A percentile compares a stretch with the other conserved stretches of the same genome.
These are phyloP conservation scores for Beauveria rudraprayagi DNA, from an alignment of 2,329 filamentous ascomycete genomes.

Conservation along the genomic window DNA sequence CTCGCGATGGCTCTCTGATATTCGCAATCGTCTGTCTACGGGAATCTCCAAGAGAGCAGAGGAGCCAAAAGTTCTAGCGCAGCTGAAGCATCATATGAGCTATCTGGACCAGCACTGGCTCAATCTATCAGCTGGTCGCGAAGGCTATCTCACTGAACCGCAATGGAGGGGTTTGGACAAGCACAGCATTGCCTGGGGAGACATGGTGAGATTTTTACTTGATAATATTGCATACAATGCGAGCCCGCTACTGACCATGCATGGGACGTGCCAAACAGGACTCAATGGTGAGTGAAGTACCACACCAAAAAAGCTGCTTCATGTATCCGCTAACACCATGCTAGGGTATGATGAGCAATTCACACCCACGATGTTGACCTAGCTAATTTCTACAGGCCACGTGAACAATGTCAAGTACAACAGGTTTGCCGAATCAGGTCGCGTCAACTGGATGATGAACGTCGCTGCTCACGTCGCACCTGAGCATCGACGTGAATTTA, in stretches of 20 bases:
- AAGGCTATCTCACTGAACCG: slow-evolving; percentile 61
- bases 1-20: slow-evolving; percentile 21
- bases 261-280: slow-evolving; percentile 27
- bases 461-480: slow-evolving; percentile 58
- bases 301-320: background rate
- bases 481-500: slow-evolving; percentile 55
- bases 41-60: slow-evolving; percentile 5
- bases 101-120: slow-evolving; percentile 51
- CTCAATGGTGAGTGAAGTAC: slow-evolving; percentile 39
- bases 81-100: slow-evolving; percentile 13
- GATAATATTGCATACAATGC: background rate
- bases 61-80: background rate
- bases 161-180: slow-evolving; percentile 53
- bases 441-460: slow-evolving; percentile 70
- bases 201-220: slow-evolving; percentile 52
- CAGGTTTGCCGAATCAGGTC: slow-evolving; percentile 72
- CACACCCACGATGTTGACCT: no score
- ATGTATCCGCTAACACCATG: background rate
- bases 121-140: slow-evolving; percentile 61
- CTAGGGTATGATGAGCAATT: background rate
- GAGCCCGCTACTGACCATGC: background rate
- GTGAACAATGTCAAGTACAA: slow-evolving; percentile 84
- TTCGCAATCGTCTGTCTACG: slow-evolving; percentile 18
- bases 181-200: slow-evolving; percentile 71
- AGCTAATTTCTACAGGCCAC: slow-evolving; percentile 36